phyloP scores from a whole-genome alignment of 2,329 filamentous ascomycete species.

The Dactylonectria estremocensis region DNA sequence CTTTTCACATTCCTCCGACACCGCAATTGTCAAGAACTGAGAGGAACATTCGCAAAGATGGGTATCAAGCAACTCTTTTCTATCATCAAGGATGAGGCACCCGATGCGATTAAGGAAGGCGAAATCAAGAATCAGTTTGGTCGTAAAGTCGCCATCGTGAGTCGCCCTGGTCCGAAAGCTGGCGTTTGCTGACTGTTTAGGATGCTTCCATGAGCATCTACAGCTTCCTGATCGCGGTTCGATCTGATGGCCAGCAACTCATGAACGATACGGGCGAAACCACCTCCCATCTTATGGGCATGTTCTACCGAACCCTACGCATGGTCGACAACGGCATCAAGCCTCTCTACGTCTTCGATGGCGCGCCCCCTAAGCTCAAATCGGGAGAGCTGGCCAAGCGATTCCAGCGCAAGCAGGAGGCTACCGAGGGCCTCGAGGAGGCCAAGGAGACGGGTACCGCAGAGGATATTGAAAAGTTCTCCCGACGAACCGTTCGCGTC shows the following conservation, averaged over 20 bases:
- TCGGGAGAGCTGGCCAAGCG: slow-evolving; percentile 97
- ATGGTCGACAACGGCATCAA: slow-evolving; percentile 99
- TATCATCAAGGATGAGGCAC: slow-evolving; percentile 92
- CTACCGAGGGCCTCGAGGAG: slow-evolving; percentile 90
- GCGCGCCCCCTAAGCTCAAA: slow-evolving; percentile 96
- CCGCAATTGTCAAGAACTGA: not conserved
- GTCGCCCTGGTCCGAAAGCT: slow-evolving; percentile 53
- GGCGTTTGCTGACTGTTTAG: slow-evolving; percentile 42
- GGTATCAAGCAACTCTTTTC: slow-evolving; percentile 82
- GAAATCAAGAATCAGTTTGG: slow-evolving; percentile 99
- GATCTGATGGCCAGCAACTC: slow-evolving; percentile 95
- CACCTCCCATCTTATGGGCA: slow-evolving; percentile 98
- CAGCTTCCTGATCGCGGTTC: slow-evolving; percentile 97
- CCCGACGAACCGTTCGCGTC: slow-evolving; percentile 90
- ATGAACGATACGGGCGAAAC: slow-evolving; percentile 96
- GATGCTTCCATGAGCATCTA: slow-evolving; percentile 95
- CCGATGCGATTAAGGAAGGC: slow-evolving; percentile 94
- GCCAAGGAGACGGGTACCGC: slow-evolving; percentile 98
- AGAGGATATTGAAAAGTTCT: slow-evolving; percentile 98
- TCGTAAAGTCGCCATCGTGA: slow-evolving; percentile 96
- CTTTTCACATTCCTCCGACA: not conserved
- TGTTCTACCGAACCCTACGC: slow-evolving; percentile 98
- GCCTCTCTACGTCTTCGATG: slow-evolving; percentile 97
- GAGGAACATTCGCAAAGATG: slow-evolving; percentile 58
- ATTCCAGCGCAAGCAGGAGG: slow-evolving; percentile 94